Percentiles rank a stretch among this genome's conserved stretches.
phyloP scores from a whole-genome alignment of 169 alveolate genomes.

The Plasmodium coatneyi region DNA sequence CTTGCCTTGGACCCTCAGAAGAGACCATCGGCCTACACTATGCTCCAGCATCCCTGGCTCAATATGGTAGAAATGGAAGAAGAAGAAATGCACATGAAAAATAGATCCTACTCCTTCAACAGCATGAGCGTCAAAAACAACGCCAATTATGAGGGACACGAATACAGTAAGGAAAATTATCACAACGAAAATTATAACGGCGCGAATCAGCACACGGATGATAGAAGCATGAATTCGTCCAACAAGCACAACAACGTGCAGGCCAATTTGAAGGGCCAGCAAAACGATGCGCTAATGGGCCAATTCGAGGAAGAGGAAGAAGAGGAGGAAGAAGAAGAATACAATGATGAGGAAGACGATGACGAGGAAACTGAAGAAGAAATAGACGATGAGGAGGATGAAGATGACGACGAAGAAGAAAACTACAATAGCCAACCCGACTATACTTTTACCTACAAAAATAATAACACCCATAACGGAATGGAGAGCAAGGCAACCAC shows the following conservation, averaged over 20 bases:
- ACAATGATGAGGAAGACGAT: conserved; percentile 9
- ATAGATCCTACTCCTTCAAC: conserved; percentile 46
- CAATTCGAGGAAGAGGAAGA: conserved; percentile 17
- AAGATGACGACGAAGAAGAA: conserved; percentile 18
- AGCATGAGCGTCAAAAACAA: conserved; percentile 12
- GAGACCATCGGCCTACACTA: conserved; percentile 91
- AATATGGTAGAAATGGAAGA: conserved; percentile 58
- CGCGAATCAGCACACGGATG: neutral
- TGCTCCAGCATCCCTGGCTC: conserved; percentile 94
- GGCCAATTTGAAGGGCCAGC: neutral
- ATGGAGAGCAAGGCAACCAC: neutral
- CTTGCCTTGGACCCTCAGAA: conserved; percentile 90
- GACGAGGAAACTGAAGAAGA: conserved; percentile 13
- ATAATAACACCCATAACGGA: neutral
- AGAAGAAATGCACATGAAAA: conserved; percentile 15
- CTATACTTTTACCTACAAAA: neutral
- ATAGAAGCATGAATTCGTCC: neutral
- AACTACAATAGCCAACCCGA: neutral
- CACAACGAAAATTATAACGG: neutral
- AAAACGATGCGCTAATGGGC: neutral
- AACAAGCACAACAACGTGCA: neutral
- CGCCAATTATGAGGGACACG: neutral
- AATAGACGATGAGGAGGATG: conserved; percentile 4
- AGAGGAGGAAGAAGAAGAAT: conserved; percentile 28
- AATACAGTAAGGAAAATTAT: neutral